phyloP scores from a whole-genome alignment of 352 stramenopile genomes.

The Phytophthora pluvialis region DNA sequence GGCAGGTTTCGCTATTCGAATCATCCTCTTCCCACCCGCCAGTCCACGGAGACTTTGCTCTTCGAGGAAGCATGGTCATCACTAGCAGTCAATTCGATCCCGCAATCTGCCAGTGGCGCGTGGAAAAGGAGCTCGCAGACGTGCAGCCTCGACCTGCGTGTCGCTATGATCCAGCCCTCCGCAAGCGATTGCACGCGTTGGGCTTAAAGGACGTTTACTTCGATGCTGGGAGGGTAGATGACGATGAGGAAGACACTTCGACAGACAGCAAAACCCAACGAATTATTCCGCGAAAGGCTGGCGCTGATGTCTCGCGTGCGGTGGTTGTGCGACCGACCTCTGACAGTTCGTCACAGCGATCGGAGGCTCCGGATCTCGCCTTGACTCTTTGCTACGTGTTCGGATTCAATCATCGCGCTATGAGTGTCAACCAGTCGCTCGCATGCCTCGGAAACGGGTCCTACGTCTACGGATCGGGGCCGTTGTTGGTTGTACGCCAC shows the following conservation, averaged over 20 bases:
- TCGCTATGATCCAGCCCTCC: constrained; percentile 31
- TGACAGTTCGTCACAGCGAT: constrained; percentile 23
- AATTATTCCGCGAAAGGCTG: constrained; percentile 13
- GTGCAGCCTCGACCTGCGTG: constrained; percentile 45
- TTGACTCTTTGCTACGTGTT: constrained; percentile 53
- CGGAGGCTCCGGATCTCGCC: constrained; percentile 66
- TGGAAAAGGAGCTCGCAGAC: constrained; percentile 57
- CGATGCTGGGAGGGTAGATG: constrained; percentile 14
- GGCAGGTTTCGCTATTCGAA: constrained; percentile 1
- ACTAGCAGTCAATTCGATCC: constrained; percentile 51
- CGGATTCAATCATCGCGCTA: constrained; percentile 54
- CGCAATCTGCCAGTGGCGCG: constrained; percentile 74
- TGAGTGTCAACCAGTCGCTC: constrained; percentile 55
- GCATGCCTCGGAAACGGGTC: constrained; percentile 32
- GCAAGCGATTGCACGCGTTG: constrained; percentile 25
- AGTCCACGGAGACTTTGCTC: constrained; percentile 50
- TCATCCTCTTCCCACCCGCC: constrained; percentile 1
- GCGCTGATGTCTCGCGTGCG: constrained; percentile 5
- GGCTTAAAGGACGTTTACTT: constrained; percentile 60
- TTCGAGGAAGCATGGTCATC: constrained; percentile 65
- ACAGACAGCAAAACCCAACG: neutral
- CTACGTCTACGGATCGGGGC: constrained; percentile 54
- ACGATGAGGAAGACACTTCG: constrained; percentile 14
- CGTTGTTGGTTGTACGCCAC: constrained; percentile 51
- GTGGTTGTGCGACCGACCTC: constrained; percentile 6